phyloP scores from a whole-genome alignment of 257 asterid genomes.

The Eucommia ulmoides region DNA sequence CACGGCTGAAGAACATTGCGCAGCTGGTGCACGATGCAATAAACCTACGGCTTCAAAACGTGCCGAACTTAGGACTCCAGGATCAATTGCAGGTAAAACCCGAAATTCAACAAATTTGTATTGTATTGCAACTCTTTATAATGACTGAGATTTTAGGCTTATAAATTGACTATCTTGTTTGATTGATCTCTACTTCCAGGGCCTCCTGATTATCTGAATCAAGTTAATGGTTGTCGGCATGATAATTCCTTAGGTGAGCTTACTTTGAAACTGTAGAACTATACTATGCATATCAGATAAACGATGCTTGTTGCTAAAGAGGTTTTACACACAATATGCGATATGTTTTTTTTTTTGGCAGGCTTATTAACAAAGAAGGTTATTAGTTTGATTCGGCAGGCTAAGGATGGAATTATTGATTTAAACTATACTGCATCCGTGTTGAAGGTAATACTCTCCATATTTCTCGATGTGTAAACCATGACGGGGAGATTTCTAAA shows the following conservation, averaged over 20 bases:
- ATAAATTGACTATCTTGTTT: conserved; percentile 9
- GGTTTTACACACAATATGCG: background rate
- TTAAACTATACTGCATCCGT: conserved; percentile 54
- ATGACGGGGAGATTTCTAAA: background rate
- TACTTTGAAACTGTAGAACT: conserved; percentile 3
- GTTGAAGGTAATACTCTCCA: conserved; percentile 33
- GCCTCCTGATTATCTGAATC: conserved; percentile 24
- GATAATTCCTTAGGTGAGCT: conserved; percentile 80
- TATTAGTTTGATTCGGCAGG: conserved; percentile 38
- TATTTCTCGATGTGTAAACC: background rate
- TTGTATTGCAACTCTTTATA: background rate
- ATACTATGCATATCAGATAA: background rate
- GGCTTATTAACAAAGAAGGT: conserved; percentile 79
- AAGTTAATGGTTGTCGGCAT: conserved; percentile 37
- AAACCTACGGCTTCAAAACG: conserved; percentile 25
- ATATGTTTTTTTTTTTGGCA: conserved; percentile 14
- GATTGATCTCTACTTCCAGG: conserved; percentile 28
- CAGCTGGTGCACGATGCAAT: conserved; percentile 12
- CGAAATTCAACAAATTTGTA: conserved; percentile 1
- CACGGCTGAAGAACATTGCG: conserved; percentile 14
- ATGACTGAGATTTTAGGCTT: conserved; percentile 3
- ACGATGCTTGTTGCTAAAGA: background rate
- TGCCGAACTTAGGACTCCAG: conserved; percentile 20
- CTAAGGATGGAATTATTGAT: conserved; percentile 63
- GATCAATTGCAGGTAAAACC: conserved; percentile 31